phyloP scores from a whole-genome alignment of 108 stramenopile species.

The Mayamaea pseudoterrestris region DNA sequence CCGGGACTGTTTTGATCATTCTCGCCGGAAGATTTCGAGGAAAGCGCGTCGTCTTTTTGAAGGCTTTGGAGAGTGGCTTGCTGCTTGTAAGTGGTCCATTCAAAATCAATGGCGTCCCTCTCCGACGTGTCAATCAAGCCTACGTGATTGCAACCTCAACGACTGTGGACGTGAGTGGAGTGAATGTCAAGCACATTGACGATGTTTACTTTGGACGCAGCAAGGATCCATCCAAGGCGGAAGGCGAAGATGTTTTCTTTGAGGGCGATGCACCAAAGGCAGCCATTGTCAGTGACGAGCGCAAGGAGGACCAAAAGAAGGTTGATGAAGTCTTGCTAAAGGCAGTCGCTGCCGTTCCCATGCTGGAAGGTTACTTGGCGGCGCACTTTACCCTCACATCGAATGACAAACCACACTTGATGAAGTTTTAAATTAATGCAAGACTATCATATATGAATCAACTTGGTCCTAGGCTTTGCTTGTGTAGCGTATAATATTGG shows the following conservation, averaged over 20 bases:
- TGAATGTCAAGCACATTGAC: slow-evolving; percentile 74
- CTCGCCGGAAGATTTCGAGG: slow-evolving; percentile 98
- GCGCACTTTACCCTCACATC: slow-evolving; percentile 86
- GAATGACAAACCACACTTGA: slow-evolving; percentile 91
- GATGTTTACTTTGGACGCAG: slow-evolving; percentile 91
- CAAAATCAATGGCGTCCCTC: slow-evolving; percentile 97
- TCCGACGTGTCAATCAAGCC: slow-evolving; percentile 96
- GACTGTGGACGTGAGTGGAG: slow-evolving; percentile 83
- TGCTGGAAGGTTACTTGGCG: slow-evolving; percentile 92
- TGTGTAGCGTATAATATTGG: too few species aligned
- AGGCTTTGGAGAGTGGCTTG: slow-evolving; percentile 91
- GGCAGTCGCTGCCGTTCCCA: slow-evolving; percentile 50
- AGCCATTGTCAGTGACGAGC: slow-evolving; percentile 78
- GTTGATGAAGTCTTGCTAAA: slow-evolving; percentile 85
- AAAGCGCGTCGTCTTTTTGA: slow-evolving; percentile 97
- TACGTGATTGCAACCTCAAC: slow-evolving; percentile 98
- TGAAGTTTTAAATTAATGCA: slow-evolving; percentile 82
- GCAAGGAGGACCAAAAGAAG: slow-evolving; percentile 91
- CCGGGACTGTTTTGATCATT: slow-evolving; percentile 97
- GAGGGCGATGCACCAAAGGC: slow-evolving; percentile 71
- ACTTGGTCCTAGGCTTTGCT: too few species aligned
- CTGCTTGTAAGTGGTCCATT: slow-evolving; percentile 97
- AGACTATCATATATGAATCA: too few species aligned
- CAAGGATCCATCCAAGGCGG: slow-evolving; percentile 36
- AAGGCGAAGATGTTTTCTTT: slow-evolving; percentile 85